phyloP scores from a whole-genome alignment of 2,329 filamentous ascomycete genomes.

The Ceratocystis colombiana region DNA sequence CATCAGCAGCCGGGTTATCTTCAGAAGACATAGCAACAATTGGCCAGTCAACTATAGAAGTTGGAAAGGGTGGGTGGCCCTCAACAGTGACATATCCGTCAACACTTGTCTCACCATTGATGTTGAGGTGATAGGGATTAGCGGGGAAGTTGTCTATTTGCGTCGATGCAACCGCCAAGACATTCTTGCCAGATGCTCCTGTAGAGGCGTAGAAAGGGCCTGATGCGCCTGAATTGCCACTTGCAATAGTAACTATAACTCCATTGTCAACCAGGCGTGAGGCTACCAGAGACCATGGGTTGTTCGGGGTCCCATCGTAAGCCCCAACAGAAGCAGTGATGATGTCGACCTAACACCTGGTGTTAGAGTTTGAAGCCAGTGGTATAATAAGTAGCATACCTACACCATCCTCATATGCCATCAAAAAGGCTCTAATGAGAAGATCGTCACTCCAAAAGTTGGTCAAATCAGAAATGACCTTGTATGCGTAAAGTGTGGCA shows the following conservation, averaged over 20 bases:
- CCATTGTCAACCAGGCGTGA: constrained; percentile 38
- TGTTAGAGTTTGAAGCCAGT: neutral
- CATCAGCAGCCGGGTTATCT: constrained; percentile 28
- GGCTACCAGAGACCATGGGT: constrained; percentile 37
- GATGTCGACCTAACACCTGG: constrained; percentile 31
- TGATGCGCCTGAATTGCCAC: constrained; percentile 41
- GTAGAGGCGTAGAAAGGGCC: constrained; percentile 40
- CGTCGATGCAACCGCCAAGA: constrained; percentile 37
- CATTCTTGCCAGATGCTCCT: constrained; percentile 35
- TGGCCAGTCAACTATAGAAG: constrained; percentile 1
- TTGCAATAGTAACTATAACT: constrained; percentile 41
- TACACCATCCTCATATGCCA: constrained; percentile 32
- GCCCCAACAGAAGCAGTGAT: constrained; percentile 37
- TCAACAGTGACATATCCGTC: constrained; percentile 8
- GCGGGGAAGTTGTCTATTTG: constrained; percentile 15
- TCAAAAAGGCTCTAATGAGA: constrained; percentile 32
- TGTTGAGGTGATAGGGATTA: neutral
- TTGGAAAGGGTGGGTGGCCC: neutral
- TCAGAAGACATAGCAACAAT: constrained; percentile 26
- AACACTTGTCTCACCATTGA: neutral
- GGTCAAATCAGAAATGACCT: constrained; percentile 16
- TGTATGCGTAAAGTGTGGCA: constrained; percentile 26
- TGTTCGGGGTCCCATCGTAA: constrained; percentile 34
- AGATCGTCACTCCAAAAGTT: constrained; percentile 25
- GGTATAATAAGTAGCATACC: constrained; percentile 20